phyloP scores from a whole-genome alignment of 495 filamentous ascomycete genomes.

The Penicilliopsis zonata region DNA sequence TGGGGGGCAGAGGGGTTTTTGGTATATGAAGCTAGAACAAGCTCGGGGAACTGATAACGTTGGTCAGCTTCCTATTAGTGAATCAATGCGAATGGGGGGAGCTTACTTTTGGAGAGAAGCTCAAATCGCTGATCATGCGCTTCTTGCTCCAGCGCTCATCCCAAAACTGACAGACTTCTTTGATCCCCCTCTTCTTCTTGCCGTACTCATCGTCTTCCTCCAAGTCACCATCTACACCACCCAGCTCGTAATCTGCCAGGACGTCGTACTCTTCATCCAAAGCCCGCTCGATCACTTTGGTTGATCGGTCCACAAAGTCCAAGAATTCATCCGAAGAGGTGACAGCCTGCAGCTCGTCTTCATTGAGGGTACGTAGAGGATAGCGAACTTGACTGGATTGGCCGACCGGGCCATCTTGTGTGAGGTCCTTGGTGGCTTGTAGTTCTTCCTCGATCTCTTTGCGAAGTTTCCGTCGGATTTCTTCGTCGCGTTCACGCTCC shows the following conservation, averaged over 20 bases:
- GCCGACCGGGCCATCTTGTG: constrained; percentile 36
- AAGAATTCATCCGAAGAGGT: constrained; percentile 88
- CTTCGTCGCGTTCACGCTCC: constrained; percentile 72
- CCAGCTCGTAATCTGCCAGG: constrained; percentile 82
- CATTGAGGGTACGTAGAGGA: constrained; percentile 67
- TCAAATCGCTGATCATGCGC: constrained; percentile 84
- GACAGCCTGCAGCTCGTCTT: constrained; percentile 82
- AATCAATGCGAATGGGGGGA: background rate
- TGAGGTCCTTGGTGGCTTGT: constrained; percentile 48
- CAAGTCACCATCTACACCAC: constrained; percentile 51
- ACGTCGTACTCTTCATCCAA: constrained; percentile 92
- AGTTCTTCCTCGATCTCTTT: constrained; percentile 90
- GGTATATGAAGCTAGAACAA: constrained; percentile 87
- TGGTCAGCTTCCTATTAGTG: constrained; percentile 8
- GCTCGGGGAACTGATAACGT: constrained; percentile 59
- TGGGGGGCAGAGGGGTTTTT: constrained; percentile 93
- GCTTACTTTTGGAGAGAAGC: constrained; percentile 80
- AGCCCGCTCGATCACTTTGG: constrained; percentile 93
- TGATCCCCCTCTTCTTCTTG: constrained; percentile 67
- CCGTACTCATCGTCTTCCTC: constrained; percentile 78
- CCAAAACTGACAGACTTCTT: constrained; percentile 84
- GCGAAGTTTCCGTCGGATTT: constrained; percentile 71
- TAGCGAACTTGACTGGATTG: constrained; percentile 45
- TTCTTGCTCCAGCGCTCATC: constrained; percentile 95
- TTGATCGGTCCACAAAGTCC: constrained; percentile 89